phyloP scores from a whole-genome alignment of 495 filamentous ascomycete species.

The Pyrenula massariospora region DNA sequence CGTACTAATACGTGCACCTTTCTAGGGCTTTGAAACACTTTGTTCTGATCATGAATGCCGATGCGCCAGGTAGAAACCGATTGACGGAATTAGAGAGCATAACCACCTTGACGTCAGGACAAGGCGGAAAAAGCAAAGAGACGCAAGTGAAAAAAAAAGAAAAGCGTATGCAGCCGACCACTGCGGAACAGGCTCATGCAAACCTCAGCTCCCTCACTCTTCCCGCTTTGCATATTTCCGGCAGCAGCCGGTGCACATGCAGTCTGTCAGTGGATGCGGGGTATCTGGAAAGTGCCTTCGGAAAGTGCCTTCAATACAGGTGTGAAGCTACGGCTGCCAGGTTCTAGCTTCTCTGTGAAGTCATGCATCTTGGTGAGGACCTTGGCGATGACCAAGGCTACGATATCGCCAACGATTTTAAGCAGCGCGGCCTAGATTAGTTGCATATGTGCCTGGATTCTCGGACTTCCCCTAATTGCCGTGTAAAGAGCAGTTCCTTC shows the following conservation, averaged over 20 bases:
- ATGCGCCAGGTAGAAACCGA: background rate
- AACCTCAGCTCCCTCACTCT: background rate
- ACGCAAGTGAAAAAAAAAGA: background rate
- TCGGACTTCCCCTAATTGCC: background rate
- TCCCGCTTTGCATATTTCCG: background rate
- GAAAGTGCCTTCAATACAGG: background rate
- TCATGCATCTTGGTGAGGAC: background rate
- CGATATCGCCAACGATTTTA: background rate
- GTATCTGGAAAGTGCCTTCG: background rate
- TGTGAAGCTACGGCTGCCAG: background rate
- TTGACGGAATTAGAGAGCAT: background rate
- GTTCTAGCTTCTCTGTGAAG: background rate
- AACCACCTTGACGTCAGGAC: background rate
- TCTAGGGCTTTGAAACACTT: background rate
- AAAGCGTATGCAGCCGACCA: background rate
- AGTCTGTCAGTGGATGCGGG: background rate
- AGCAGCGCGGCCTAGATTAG: background rate
- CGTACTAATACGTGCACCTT: background rate
- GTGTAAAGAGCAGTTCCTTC: background rate
- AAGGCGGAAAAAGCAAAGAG: background rate
- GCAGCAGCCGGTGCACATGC: background rate
- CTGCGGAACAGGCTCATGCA: background rate
- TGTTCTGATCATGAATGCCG: background rate
- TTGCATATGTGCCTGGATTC: background rate
- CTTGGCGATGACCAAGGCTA: background rate